Base-by-base conservation (phyloP, 2,329 filamentous ascomycete species). In the Acrocalymma vagum region DNA sequence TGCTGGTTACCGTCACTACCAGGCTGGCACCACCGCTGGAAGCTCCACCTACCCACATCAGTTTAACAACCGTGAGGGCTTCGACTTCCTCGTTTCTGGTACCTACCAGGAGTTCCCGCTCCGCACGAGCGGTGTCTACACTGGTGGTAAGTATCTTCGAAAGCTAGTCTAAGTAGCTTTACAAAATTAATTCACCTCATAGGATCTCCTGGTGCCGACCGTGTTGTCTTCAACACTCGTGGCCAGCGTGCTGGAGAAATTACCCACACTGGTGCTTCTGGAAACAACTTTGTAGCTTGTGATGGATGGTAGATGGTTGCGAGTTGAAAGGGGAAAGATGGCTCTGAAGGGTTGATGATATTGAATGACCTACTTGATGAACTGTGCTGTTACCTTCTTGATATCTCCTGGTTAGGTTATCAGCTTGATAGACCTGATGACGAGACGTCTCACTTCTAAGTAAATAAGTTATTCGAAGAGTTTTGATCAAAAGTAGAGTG, bases 251-350 rank as follows among this genome's bases (percentile, higher is more conserved):
- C 83, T 10, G 85, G 84, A 24, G 72, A 79, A 18, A 86, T 89
- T 48, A 89, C 86, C 0, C 86, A 89, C 60, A 86, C 83, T 15
- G 86, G 86, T 18, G 85, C 86, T 13, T 81, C 77, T 34, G 83
- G 83, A 6, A 84, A 88, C 64, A 74, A 79, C 68, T 89, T 89
- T 68, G 83, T 88, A 40, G 78, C 74, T n/a, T 88, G 85, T 63
- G 63, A 62, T 27, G 72, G 72, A 20, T 58, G 51, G 49, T 55
- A 46, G 23, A 42, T 1, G 21, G 11, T 28, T 11, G 27, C n/a
- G n/a, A n/a, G n/a, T n/a, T n/a, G n/a, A n/a, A n/a, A n/a, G n/a
- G n/a, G n/a, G n/a, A n/a, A n/a, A n/a, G n/a, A n/a, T n/a, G n/a
- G n/a, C n/a, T n/a, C n/a, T n/a, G n/a, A n/a, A n/a, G n/a, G n/a